Evolutionary conservation across 805 yeast species (phyloP).

Genomic region (Sporopachydermia quercuum): DNA sequence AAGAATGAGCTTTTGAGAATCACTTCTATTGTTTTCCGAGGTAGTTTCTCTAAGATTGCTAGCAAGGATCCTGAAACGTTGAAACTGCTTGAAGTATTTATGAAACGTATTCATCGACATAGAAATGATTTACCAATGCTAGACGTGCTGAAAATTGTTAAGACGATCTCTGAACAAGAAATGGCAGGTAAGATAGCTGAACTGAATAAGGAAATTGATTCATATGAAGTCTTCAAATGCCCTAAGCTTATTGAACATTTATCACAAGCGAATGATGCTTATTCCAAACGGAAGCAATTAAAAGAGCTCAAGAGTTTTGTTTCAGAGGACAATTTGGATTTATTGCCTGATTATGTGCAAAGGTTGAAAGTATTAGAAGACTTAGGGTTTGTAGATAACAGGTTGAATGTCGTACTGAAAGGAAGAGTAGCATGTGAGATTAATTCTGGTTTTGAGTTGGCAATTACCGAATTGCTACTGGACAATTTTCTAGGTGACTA

Average conservation of each 20-base stretch:
- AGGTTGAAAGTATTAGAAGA: conserved; percentile 63
- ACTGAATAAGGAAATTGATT: background rate
- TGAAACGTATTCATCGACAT: background rate
- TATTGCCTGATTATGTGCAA: conserved; percentile 88
- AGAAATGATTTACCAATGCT: background rate
- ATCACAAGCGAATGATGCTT: conserved; percentile 21
- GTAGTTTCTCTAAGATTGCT: too few relatives aligned
- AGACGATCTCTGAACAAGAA: background rate
- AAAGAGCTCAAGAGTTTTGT: conserved; percentile 41
- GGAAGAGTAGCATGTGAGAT: conserved; percentile 92
- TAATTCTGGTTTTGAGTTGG: conserved; percentile 82
- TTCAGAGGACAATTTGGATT: conserved; percentile 77
- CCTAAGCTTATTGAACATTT: conserved; percentile 27
- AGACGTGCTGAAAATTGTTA: background rate
- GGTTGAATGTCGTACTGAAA: conserved; percentile 61
- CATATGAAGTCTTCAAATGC: conserved; percentile 20
- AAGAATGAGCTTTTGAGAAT: too few relatives aligned
- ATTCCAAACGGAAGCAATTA: conserved; percentile 32
- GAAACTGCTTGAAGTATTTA: background rate
- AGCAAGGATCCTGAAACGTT: too few relatives aligned
- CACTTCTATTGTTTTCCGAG: background rate
- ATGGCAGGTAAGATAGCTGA: background rate
- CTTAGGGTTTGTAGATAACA: conserved; percentile 68
- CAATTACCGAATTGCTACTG: conserved; percentile 74
- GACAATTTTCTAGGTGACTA: conserved; percentile 88